Conservation (phyloP, 371 early-diverging fungal species). For the Fennellomyces sp. region DNA sequence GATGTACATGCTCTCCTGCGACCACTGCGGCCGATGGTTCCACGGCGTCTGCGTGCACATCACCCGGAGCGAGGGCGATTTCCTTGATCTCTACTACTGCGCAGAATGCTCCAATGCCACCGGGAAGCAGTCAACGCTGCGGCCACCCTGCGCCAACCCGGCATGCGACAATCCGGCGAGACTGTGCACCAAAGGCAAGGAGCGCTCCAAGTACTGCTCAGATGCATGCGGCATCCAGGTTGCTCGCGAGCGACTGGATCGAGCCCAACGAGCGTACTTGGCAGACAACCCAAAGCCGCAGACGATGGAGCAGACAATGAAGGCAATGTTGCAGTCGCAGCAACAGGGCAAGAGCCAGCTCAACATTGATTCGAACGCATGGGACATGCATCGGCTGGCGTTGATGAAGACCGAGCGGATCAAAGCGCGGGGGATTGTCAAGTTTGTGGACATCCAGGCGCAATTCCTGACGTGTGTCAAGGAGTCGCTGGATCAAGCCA, state of each 20-base stretch:
- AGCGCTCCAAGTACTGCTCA: constrained; percentile 11
- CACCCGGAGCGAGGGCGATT: not conserved
- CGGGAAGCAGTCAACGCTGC: not conserved
- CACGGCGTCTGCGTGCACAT: constrained; percentile 6
- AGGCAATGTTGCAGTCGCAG: not conserved
- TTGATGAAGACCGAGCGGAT: not conserved
- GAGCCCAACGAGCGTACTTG: not conserved
- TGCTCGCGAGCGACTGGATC: constrained; percentile 9
- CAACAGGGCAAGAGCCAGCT: not conserved
- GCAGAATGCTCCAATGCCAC: not conserved
- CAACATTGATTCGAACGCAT: not conserved
- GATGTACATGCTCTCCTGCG: constrained; percentile 8
- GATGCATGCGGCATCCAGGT: constrained; percentile 7
- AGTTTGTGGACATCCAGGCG: not conserved
- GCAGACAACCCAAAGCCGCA: not conserved
- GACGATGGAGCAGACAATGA: not conserved
- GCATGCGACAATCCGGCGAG: constrained; percentile 2
- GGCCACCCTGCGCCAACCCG: constrained; percentile 2
- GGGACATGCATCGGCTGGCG: not conserved
- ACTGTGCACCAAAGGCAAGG: not conserved
- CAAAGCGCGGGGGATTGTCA: not conserved
- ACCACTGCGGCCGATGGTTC: constrained; percentile 8
- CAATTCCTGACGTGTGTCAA: not conserved
- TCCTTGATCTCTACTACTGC: constrained; percentile 7
- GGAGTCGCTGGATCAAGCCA: not conserved